These are phyloP conservation scores for Coccomyxa sp. DNA, from an alignment of 139 green algal species.

Conservation along the genomic window DNA sequence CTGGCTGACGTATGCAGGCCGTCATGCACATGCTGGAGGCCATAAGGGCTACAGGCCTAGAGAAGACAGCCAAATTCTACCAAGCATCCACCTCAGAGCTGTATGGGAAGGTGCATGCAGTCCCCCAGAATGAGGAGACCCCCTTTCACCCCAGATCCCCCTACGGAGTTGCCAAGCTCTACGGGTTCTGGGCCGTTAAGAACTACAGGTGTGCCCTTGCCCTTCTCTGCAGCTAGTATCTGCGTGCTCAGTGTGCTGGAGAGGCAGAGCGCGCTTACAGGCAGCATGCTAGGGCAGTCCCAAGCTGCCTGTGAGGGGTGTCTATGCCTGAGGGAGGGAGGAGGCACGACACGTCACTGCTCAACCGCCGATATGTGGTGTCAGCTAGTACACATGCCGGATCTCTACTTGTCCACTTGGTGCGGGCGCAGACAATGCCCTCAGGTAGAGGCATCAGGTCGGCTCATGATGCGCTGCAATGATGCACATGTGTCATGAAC, in stretches of 20 bases:
- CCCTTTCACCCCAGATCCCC: conserved; percentile 74
- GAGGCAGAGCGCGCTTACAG: too few relatives aligned
- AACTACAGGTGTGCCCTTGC: conserved; percentile 51
- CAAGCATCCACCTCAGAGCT: conserved; percentile 78
- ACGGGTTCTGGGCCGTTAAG: conserved; percentile 63
- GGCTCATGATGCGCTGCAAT: background rate
- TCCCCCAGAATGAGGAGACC: conserved; percentile 66
- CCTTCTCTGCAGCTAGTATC: background rate
- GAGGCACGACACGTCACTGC: too few relatives aligned
- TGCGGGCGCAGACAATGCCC: background rate
- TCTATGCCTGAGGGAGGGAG: too few relatives aligned
- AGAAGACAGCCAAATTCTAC: conserved; percentile 54
- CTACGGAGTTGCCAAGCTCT: conserved; percentile 77
- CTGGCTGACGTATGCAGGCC: conserved; percentile 15
- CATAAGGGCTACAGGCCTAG: conserved; percentile 38
- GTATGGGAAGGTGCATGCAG: conserved; percentile 72
- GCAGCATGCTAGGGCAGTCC: too few relatives aligned
- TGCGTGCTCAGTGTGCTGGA: too few relatives aligned
- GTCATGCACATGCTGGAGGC: conserved; percentile 66
- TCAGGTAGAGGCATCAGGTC: background rate
- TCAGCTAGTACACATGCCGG: too few relatives aligned
- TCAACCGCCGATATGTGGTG: too few relatives aligned
- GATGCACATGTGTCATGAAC: too few relatives aligned
- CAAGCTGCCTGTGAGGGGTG: too few relatives aligned
- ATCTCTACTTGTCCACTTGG: too few relatives aligned